Evolutionary conservation across 257 asterid species (phyloP).

Genomic region (Ballota nigra): DNA sequence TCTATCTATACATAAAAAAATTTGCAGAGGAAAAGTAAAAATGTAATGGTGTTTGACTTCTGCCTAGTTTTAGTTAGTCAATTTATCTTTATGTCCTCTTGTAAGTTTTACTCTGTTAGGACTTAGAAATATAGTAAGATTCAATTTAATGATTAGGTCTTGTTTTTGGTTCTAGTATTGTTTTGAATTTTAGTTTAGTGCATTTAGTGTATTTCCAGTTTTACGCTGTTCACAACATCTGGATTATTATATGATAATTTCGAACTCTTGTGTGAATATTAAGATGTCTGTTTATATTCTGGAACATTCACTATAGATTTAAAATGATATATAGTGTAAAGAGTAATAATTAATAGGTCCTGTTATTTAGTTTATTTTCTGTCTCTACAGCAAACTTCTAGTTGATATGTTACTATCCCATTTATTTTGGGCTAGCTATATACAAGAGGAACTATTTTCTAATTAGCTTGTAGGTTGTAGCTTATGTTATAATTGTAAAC

Average conservation of each 20-base stretch:
- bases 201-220: constrained; percentile 1
- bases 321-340: neutral
- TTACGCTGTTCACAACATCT: neutral
- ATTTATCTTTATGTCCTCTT: neutral
- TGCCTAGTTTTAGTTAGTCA: neutral
- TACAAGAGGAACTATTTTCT: no score
- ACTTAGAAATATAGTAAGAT: neutral
- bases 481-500: neutral
- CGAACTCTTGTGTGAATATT: neutral
- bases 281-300: neutral
- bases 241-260: neutral
- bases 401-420: no score
- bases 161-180: neutral
- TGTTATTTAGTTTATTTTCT: neutral
- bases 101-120: neutral
- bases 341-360: neutral
- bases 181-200: neutral
- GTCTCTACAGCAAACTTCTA: neutral
- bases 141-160: neutral
- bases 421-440: no score
- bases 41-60: neutral
- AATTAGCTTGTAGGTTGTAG: neutral
- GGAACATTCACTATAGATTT: neutral
- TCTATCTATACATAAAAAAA: neutral
- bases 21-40: neutral